Evolutionary conservation across 148 eudicot genomes (phyloP).

Genomic region (Heliamphora exappendiculata): DNA sequence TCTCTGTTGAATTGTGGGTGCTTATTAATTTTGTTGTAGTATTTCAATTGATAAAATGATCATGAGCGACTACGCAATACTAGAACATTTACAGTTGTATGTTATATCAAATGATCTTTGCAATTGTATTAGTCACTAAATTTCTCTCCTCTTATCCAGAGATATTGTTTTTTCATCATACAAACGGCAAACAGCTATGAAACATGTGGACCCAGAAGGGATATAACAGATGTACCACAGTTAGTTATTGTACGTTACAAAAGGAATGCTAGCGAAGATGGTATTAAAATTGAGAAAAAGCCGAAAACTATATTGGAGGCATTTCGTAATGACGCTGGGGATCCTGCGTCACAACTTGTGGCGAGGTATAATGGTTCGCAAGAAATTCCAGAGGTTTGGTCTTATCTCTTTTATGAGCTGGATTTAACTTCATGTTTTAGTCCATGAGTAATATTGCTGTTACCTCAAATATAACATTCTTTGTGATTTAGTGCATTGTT

Average conservation of each 20-base stretch:
- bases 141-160: conserved; percentile 37
- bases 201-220: conserved; percentile 81
- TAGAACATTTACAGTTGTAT: not conserved
- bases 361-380: conserved; percentile 70
- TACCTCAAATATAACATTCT: not conserved
- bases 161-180: conserved; percentile 63
- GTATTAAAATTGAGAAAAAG: conserved; percentile 35
- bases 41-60: not conserved
- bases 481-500: not conserved
- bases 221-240: conserved; percentile 51
- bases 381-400: conserved; percentile 60
- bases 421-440: not conserved
- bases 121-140: not conserved
- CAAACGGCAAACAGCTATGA: conserved; percentile 68
- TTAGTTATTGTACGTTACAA: conserved; percentile 75
- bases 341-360: conserved; percentile 83
- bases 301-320: conserved; percentile 39
- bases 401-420: conserved; percentile 6
- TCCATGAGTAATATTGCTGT: not conserved
- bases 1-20: too few relatives aligned
- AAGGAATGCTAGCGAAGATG: conserved; percentile 55
- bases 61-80: not conserved
- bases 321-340: conserved; percentile 48
- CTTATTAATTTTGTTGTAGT: not conserved
- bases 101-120: not conserved